A percentile compares a stretch with the other conserved stretches of the same genome.
Evolutionary conservation across 1,139 yeast genomes (phyloP).

Genomic region (Magnusiomyces suaveolens): DNA sequence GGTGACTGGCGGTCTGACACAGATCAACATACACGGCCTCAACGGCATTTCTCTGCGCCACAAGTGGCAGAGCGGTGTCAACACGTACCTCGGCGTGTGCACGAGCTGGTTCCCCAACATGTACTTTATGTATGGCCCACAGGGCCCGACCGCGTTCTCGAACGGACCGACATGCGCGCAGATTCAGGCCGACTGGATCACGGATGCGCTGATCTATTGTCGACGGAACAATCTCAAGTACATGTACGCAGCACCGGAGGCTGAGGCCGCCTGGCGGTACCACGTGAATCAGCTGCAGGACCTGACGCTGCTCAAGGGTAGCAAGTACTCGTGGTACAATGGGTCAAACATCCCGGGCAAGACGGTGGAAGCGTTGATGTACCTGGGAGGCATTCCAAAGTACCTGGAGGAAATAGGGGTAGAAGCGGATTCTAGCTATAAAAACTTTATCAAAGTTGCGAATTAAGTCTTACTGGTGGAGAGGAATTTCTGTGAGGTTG

Average conservation of each 20-base stretch:
- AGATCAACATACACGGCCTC: slow-evolving; percentile 21
- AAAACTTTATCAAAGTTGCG: slow-evolving; percentile 9
- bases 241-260: slow-evolving; percentile 14
- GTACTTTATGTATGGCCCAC: slow-evolving; percentile 30
- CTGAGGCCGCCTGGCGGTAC: slow-evolving; percentile 9
- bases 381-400: slow-evolving; percentile 21
- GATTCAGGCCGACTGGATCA: slow-evolving; percentile 23
- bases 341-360: slow-evolving; percentile 28
- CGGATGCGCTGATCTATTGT: slow-evolving; percentile 17
- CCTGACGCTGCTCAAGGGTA: slow-evolving; percentile 7
- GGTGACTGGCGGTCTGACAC: slow-evolving; percentile 27
- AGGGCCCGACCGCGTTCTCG: too few relatives aligned
- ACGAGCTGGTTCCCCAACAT: slow-evolving; percentile 26
- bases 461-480: too few relatives aligned
- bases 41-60: slow-evolving; percentile 20
- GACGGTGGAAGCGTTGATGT: slow-evolving; percentile 24
- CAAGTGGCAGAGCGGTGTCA: slow-evolving; percentile 24
- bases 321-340: slow-evolving; percentile 24
- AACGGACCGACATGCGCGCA: slow-evolving; percentile 27
- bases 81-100: slow-evolving; percentile 25
- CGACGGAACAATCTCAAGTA: slow-evolving; percentile 15
- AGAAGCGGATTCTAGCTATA: slow-evolving; percentile 14
- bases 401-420: slow-evolving; percentile 15
- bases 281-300: slow-evolving; percentile 12
- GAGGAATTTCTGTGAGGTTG: too few relatives aligned